phyloP scores from a whole-genome alignment of 768 basidiomycete species.

The Fomitopsis serialis region DNA sequence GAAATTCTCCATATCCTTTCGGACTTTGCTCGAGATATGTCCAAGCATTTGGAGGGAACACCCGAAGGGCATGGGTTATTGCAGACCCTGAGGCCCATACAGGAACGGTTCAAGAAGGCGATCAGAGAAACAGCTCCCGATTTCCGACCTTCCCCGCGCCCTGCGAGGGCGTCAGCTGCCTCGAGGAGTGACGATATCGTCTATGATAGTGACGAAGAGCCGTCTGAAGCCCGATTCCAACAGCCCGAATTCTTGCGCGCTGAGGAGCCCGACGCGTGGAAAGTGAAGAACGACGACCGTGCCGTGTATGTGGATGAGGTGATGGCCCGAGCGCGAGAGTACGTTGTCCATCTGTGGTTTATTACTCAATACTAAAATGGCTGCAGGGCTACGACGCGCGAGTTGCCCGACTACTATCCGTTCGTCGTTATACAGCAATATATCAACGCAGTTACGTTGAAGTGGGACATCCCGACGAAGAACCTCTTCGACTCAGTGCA shows the following conservation, averaged over 20 bases:
- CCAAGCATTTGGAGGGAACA: conserved; percentile 44
- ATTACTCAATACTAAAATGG: neutral
- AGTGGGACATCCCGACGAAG: conserved; percentile 47
- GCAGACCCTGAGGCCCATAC: conserved; percentile 47
- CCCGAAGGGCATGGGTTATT: conserved; percentile 47
- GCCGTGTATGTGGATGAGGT: conserved; percentile 52
- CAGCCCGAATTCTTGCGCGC: conserved; percentile 11
- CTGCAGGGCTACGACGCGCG: conserved; percentile 60
- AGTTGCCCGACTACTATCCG: conserved; percentile 63
- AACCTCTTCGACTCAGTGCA: conserved; percentile 38
- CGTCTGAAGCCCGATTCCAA: neutral
- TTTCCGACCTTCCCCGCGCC: conserved; percentile 43
- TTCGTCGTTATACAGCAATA: conserved; percentile 52
- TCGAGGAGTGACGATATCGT: no score
- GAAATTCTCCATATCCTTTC: conserved; percentile 48
- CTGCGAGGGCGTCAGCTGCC: no score
- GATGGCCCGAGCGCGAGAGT: conserved; percentile 40
- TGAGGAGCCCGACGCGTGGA: conserved; percentile 6
- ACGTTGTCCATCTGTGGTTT: conserved; percentile 13
- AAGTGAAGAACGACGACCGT: neutral
- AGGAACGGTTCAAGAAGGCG: conserved; percentile 38
- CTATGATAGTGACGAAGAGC: neutral
- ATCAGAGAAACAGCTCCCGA: conserved; percentile 52
- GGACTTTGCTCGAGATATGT: conserved; percentile 41
- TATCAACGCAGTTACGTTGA: conserved; percentile 36